phyloP scores from a whole-genome alignment of 108 stramenopile genomes.

The Conticribra guillardii region DNA sequence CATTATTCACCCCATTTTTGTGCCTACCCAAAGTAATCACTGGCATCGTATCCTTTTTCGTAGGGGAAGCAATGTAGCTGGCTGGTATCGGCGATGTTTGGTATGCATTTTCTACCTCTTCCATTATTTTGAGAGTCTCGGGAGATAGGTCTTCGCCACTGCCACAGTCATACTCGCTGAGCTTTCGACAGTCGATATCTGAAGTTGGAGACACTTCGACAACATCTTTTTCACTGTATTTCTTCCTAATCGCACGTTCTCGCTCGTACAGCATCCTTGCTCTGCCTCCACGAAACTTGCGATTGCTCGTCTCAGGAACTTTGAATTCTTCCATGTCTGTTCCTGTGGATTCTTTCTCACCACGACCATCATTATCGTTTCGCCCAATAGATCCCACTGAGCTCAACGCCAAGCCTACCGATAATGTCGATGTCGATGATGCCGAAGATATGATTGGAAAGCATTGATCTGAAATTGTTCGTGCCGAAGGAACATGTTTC shows the following conservation, averaged over 20 bases:
- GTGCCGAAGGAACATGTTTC: constrained; percentile 13
- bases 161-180: neutral
- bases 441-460: constrained; percentile 1
- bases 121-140: constrained; percentile 12
- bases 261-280: neutral
- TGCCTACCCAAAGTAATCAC: neutral
- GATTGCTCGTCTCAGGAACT: neutral
- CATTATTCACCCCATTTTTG: neutral
- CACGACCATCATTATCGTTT: neutral
- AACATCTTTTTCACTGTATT: neutral
- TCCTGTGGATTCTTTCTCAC: too few species aligned
- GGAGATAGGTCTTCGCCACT: constrained; percentile 9
- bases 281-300: neutral
- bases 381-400: neutral
- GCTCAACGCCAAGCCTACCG: neutral
- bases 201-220: too few species aligned
- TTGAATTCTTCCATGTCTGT: neutral
- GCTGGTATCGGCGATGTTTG: constrained; percentile 18
- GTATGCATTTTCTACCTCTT: constrained; percentile 23
- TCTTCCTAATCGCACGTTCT: neutral
- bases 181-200: too few species aligned
- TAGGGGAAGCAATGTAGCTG: constrained; percentile 10
- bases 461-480: constrained; percentile 20
- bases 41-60: neutral
- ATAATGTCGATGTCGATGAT: constrained; percentile 3